Percentiles rank a stretch among this genome's conserved stretches.
Evolutionary conservation across 805 yeast species (phyloP).

Genomic region (Kazachstania taianensis): DNA sequence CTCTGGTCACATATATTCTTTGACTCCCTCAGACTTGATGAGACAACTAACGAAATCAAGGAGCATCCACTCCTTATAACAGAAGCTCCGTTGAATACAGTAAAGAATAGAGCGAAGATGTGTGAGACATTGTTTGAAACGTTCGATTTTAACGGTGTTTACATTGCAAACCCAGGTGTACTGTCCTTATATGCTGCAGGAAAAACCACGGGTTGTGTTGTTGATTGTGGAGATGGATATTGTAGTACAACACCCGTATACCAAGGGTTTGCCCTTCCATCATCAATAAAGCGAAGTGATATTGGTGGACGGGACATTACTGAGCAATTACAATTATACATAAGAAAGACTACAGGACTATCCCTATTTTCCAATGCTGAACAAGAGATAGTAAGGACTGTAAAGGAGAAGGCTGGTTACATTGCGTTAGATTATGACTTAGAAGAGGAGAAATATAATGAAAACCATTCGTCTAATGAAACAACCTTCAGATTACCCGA

Average conservation of each 20-base stretch:
- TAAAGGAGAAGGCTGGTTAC: conserved; percentile 69
- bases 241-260: conserved; percentile 80
- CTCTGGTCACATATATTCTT: conserved; percentile 65
- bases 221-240: conserved; percentile 93
- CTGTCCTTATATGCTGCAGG: conserved; percentile 81
- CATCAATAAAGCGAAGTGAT: conserved; percentile 64
- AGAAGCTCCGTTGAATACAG: conserved; percentile 81
- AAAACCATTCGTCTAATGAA: conserved; percentile 10
- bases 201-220: conserved; percentile 77
- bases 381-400: conserved; percentile 63
- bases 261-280: conserved; percentile 74
- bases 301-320: conserved; percentile 84
- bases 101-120: conserved; percentile 82
- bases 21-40: conserved; percentile 43
- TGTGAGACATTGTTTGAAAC: conserved; percentile 88
- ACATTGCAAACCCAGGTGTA: conserved; percentile 89
- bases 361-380: conserved; percentile 64
- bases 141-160: conserved; percentile 83
- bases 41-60: conserved; percentile 33
- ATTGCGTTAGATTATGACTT: conserved; percentile 45
- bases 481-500: conserved; percentile 63
- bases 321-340: conserved; percentile 54
- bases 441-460: conserved; percentile 43
- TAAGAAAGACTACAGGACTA: conserved; percentile 59
- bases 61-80: conserved; percentile 85